A percentile compares a stretch with the other conserved stretches of the same genome.
These are phyloP conservation scores for Metschnikowia rubicola DNA, from an alignment of 805 yeast species.

Conservation along the genomic window DNA sequence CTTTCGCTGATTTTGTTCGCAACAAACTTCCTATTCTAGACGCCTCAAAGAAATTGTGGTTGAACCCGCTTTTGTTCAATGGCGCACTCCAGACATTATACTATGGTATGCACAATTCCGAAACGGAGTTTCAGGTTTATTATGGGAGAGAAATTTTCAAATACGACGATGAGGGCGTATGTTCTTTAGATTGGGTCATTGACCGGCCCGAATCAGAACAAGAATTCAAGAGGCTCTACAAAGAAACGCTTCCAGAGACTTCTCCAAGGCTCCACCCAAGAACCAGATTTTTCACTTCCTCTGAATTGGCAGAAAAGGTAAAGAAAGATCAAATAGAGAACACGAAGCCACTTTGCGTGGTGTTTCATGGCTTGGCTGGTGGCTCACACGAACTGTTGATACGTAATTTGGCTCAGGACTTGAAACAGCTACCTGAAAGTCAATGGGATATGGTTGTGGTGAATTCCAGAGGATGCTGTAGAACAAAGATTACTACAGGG, in stretches of 20 bases:
- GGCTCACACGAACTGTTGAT: constrained; percentile 82
- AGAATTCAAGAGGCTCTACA: constrained; percentile 23
- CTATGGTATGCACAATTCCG: constrained; percentile 53
- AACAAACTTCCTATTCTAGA: constrained; percentile 21
- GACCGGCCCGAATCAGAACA: constrained; percentile 27
- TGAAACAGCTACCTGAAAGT: constrained; percentile 20
- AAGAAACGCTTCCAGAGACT: constrained; percentile 31
- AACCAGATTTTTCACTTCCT: constrained; percentile 49
- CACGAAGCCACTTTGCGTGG: constrained; percentile 56
- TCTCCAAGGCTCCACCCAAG: constrained; percentile 44
- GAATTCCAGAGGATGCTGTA: constrained; percentile 75
- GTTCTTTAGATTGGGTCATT: constrained; percentile 72
- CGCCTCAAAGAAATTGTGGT: constrained; percentile 39
- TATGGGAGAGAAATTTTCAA: constrained; percentile 69
- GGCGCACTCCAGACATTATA: constrained; percentile 79
- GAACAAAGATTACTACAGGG: constrained; percentile 65
- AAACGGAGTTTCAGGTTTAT: constrained; percentile 52
- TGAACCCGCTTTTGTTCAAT: constrained; percentile 62
- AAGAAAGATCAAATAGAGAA: constrained; percentile 21
- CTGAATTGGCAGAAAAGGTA: constrained; percentile 37
- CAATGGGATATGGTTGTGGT: constrained; percentile 66
- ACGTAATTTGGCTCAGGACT: constrained; percentile 49
- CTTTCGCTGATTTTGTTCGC: constrained; percentile 13
- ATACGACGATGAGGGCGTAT: constrained; percentile 64
- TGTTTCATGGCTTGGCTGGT: constrained; percentile 78